Conservation (phyloP, 2,329 filamentous ascomycete genomes). For the Botryotinia narcissicola region DNA sequence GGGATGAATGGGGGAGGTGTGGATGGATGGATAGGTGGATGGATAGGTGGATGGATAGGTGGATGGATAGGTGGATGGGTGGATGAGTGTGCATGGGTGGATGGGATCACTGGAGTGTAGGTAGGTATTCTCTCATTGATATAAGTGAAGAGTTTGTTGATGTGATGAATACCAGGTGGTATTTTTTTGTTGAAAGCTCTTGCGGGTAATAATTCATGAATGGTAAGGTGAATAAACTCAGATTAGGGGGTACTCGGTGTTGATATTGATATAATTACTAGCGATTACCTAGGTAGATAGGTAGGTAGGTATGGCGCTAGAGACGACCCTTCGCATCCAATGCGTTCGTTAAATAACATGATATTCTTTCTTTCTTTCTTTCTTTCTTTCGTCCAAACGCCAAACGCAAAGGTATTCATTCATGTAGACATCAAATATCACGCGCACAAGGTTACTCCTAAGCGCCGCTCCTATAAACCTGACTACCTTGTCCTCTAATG, state of each 20-base stretch:
- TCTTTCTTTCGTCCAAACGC: conserved; percentile 8
- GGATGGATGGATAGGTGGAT: too few relatives aligned
- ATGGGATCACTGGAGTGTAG: too few relatives aligned
- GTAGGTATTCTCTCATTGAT: too few relatives aligned
- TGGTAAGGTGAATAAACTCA: background rate
- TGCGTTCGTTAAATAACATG: background rate
- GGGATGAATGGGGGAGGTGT: too few relatives aligned
- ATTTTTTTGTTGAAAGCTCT: too few relatives aligned
- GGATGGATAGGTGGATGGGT: too few relatives aligned
- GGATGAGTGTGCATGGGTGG: too few relatives aligned
- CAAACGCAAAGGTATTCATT: conserved; percentile 3
- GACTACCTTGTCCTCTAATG: conserved; percentile 71
- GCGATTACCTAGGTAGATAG: background rate
- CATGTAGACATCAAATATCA: conserved; percentile 11
- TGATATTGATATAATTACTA: background rate
- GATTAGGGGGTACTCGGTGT: background rate
- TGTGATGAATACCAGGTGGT: too few relatives aligned
- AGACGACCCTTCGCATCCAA: background rate
- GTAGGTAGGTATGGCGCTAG: background rate
- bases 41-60: too few relatives aligned
- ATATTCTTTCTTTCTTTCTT: background rate
- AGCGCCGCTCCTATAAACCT: conserved; percentile 72
- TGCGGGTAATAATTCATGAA: background rate
- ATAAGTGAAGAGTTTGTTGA: too few relatives aligned
- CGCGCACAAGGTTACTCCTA: conserved; percentile 38